Base-by-base conservation (phyloP, 179 eudicot species). In the Beta lomatogona region DNA sequence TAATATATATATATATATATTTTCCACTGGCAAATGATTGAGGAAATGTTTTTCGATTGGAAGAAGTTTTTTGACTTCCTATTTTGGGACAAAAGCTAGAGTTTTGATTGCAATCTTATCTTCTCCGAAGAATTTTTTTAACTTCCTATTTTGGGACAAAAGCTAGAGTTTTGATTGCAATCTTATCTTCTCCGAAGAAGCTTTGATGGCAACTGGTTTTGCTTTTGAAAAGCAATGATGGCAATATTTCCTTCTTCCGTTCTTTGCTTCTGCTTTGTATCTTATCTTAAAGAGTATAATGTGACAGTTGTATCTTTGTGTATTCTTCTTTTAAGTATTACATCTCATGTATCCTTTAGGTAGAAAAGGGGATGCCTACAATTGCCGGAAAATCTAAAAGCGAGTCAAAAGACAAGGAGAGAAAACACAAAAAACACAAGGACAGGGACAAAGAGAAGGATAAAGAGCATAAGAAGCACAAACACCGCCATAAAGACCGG, bases 381-480 rank as follows among this genome's bases (percentile, higher is more conserved):
- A 76, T 89, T 82, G 83, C 91, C 71, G 98, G 97, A 48, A 97
- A 91, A 84, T 90, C 95, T 31, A 94, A 87, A 88, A 83, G 86
- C 61, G 97, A 95, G 88, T 88, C 93, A 19, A 94, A 92, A 81
- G 99, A 93, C 86, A 96, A 93, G 90, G 99, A 96, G 76, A 92
- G 85, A 88, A 96, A 91, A 87, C 99, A 96, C 83, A 94, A 88
- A 89, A 96, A 91, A 84, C 99, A 94, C 82, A 94, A 88, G 88
- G 95, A 93, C 83, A 89, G 88, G 82, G 94, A 96, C 79, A 92
- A 86, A 81, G 97, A 94, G 82, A 94, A 91, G 87, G 94, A 96
- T 77, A 96, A 85, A 90, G 99, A 96, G 78, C 98, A 91, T 87
- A 96, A 94, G 89, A 97, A 94, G 92, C 97, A 88, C 87, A 94